Evolutionary conservation across 257 asterid genomes (phyloP), one percentile per base, ranked within the genome.

Genomic region (Striga asiatica): DNA sequence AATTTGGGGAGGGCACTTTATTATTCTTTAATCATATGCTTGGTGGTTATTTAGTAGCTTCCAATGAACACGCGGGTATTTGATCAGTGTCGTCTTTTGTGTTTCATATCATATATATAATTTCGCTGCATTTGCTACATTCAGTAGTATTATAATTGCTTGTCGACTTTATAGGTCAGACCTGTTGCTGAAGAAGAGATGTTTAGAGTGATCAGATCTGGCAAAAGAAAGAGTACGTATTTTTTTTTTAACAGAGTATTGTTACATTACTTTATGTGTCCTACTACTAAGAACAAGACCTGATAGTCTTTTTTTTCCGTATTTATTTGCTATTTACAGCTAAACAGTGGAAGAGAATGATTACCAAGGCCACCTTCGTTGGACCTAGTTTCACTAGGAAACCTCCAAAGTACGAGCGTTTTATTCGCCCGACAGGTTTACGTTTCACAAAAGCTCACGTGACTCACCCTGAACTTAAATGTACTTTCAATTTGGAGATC

Each of bases 261-360:
- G 2, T 5, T 16, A n/a, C 48, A 20, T 5, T 46, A 43, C 50
- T 18, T 20, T 46, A 9, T 46, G 5, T 21, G 29, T 7, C 20
- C 13, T 13, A 18, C 16, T 6, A 22, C n/a, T n/a, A 24, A 2
- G 55, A 19, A 8, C 22, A 6, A 38, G 27, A 23, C 51, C 24
- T 53, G 39, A 29, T 56, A 4, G 32, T 24, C 43, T 25, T 23
- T 50, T 37, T 54, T 32, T 48, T 22, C 9, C 34, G 9, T 37
- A n/a, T 31, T 48, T 8, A 50, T 22, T 55, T 64, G 13, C 3
- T 2, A 23, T 12, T 32, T 65, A 68, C 86, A 91, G 98, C 97
- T 54, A 91, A 91, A 72, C 98, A 92, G 64, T 92, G 97, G 98
- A 92, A 92, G 85, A 87, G 98, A 71, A 92, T 92, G 98, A 77